Evolutionary conservation across 805 yeast species (phyloP).

Genomic region (Komagataella pseudopastoris): DNA sequence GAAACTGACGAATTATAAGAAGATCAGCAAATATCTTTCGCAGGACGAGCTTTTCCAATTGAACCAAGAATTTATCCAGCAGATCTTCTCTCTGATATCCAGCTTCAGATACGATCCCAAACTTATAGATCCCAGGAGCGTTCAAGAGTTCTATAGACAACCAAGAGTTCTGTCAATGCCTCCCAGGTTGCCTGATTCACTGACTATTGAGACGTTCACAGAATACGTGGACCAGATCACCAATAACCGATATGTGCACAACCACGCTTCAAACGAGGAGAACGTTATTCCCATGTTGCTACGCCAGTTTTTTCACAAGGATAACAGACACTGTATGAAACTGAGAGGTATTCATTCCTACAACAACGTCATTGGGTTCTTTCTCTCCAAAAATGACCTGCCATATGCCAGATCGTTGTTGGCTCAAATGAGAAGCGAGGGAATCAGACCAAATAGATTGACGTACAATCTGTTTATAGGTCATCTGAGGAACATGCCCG

Average conservation of each 20-base stretch:
- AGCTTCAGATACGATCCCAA: neutral
- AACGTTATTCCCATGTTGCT: constrained; percentile 24
- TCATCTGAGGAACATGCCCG: constrained; percentile 7
- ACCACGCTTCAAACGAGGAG: constrained; percentile 20
- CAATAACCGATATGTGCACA: constrained; percentile 5
- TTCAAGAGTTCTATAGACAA: neutral
- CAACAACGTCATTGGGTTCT: constrained; percentile 25
- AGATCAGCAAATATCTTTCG: neutral
- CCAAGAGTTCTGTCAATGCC: neutral
- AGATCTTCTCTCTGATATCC: neutral
- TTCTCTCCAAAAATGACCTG: constrained; percentile 21
- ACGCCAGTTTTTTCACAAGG: constrained; percentile 23
- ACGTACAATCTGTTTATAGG: constrained; percentile 25
- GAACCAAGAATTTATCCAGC: neutral
- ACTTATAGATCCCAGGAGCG: neutral
- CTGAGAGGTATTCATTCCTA: constrained; percentile 18
- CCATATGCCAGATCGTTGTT: constrained; percentile 25
- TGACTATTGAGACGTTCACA: neutral
- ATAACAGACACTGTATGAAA: constrained; percentile 17
- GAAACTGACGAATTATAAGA: neutral
- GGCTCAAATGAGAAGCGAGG: constrained; percentile 23
- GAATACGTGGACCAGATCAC: constrained; percentile 2
- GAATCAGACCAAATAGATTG: constrained; percentile 18
- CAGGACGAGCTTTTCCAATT: neutral
- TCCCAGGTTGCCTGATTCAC: neutral